Evolutionary conservation across 768 basidiomycete genomes (phyloP).

Genomic region (Trametes gibbosa): DNA sequence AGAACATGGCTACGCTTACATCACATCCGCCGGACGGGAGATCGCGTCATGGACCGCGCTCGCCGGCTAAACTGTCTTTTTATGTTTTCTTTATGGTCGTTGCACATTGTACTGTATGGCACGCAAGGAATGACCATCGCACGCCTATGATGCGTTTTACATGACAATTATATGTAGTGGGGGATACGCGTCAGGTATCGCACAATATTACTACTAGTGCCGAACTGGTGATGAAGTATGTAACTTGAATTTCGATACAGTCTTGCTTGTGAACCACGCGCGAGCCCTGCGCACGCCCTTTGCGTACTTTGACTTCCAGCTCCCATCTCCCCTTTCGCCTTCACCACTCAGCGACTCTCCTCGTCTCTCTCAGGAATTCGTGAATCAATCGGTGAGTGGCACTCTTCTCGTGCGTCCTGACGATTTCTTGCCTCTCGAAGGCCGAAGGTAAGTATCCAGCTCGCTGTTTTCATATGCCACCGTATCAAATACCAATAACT

Average conservation of each 20-base stretch:
- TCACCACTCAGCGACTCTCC: not conserved
- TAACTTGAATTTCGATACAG: no score
- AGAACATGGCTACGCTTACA: not conserved
- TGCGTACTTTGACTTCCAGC: not conserved
- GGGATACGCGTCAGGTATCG: no score
- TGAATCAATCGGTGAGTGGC: not conserved
- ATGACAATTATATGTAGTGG: not conserved
- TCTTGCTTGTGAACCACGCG: no score
- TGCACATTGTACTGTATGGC: constrained; percentile 12
- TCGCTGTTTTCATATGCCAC: no score
- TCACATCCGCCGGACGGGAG: not conserved
- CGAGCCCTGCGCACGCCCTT: not conserved
- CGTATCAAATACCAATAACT: not conserved
- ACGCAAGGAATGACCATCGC: constrained; percentile 6
- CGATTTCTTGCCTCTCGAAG: not conserved
- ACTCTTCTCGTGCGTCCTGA: not conserved
- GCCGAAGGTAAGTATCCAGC: not conserved
- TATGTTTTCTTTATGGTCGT: constrained; percentile 7
- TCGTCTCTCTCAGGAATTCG: not conserved
- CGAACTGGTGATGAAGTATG: no score
- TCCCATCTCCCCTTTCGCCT: not conserved
- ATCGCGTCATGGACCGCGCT: not conserved
- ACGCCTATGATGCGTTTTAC: not conserved
- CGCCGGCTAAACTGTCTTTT: not conserved
- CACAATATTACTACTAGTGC: no score